Evolutionary conservation across 148 eudicot genomes (phyloP), one percentile per base, ranked within the genome.

Genomic region (Rhododendron ovatum): DNA sequence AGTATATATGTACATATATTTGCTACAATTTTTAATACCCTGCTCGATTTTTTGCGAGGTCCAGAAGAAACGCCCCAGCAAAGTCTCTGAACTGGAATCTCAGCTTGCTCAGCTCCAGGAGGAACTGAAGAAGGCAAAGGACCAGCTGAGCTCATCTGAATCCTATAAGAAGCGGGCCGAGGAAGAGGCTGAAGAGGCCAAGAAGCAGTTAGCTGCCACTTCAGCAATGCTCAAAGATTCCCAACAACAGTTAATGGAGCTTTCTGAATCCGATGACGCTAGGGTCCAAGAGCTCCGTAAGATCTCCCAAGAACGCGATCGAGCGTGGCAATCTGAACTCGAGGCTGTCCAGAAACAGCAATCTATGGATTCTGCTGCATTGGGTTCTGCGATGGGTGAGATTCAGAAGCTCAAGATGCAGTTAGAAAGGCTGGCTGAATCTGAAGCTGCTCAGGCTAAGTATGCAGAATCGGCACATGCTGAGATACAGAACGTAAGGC

Each of bases 291-390:
- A 97, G 82, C 92, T 96, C 43, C 93, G 94, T 3, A 92, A 92
- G 82, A 88, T 94, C 84, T 96, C 98, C 30, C 98, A 96, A 81
- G 98, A 96, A 4, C 94, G 98, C 1, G 98, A 96, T 57, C 90
- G 90, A 69, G 95, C 92, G 28, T 96, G 98, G 98, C 91, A 95
- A 81, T 91, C 98, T 17, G 98, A 95, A 85, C 91, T 97, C 0
- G 95, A 97, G 84, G 95, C 96, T 80, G 80, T 93, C 65, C 96
- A 94, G 77, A 92, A 92, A 79, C 98, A 97, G 73, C 91, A 94
- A 88, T 89, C 93, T 1, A 89, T 94, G 91, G 98, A 97, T 89
- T 89, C 96, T 59, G 86, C 92, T 78, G 95, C 96, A 24, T 86
- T 96, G 75, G 84, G 95, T 37, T 89, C 98, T 75, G 91, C 95